A percentile compares a stretch with the other conserved stretches of the same genome.
phyloP scores from a whole-genome alignment of 768 basidiomycete genomes.

The Lactifluus subvellereus region DNA sequence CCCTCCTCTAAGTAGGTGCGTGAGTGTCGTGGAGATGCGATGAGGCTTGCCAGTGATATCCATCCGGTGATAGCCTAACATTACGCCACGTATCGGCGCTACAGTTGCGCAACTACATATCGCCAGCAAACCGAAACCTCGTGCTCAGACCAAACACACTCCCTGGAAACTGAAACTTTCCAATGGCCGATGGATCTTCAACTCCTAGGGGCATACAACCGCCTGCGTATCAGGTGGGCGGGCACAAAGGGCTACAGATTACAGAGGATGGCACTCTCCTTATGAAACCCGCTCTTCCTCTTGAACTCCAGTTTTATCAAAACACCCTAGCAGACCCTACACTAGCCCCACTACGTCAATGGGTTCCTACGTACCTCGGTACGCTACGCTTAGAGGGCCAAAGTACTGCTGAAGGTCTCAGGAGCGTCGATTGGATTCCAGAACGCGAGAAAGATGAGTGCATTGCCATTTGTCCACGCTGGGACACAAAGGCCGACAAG shows the following conservation, averaged over 20 bases:
- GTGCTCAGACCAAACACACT: background rate
- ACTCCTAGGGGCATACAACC: conserved; percentile 22
- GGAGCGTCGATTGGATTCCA: conserved; percentile 24
- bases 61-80: too few relatives aligned
- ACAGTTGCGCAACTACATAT: background rate
- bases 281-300: conserved; percentile 65
- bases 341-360: conserved; percentile 46
- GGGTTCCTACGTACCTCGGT: conserved; percentile 74
- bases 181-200: conserved; percentile 3
- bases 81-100: background rate
- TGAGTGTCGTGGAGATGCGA: too few relatives aligned
- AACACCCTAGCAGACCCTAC: conserved; percentile 37
- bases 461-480: background rate
- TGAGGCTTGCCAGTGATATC: too few relatives aligned
- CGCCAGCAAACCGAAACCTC: background rate
- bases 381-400: conserved; percentile 68
- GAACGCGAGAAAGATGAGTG: conserved; percentile 44
- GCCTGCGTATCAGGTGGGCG: conserved; percentile 67
- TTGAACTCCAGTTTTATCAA: conserved; percentile 72
- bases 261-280: conserved; percentile 72
- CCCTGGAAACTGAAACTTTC: background rate
- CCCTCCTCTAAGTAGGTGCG: too few relatives aligned
- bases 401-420: conserved; percentile 21
- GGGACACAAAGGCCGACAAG: conserved; percentile 4
- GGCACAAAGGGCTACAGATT: conserved; percentile 67